A percentile compares a stretch with the other conserved stretches of the same genome.
These are phyloP conservation scores for Alternaria atra DNA, from an alignment of 2,329 filamentous ascomycete species.

Conservation along the genomic window DNA sequence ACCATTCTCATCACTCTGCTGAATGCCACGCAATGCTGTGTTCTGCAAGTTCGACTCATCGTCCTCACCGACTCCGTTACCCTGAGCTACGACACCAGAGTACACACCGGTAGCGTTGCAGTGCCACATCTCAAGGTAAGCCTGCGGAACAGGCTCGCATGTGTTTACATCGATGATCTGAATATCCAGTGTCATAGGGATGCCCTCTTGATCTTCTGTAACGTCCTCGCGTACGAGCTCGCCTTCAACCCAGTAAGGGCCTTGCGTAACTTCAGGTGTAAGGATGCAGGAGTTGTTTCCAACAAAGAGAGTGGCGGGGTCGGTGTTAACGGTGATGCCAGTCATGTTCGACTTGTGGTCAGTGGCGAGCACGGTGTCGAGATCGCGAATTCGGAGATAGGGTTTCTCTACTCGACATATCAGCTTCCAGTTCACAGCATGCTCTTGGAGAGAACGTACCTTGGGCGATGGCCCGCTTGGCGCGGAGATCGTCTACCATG, in stretches of 20 bases:
- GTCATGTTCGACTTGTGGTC: slow-evolving; percentile 43
- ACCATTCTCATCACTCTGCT: slow-evolving; percentile 58
- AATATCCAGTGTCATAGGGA: slow-evolving; percentile 61
- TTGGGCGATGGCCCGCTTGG: slow-evolving; percentile 46
- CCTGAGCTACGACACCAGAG: slow-evolving; percentile 49
- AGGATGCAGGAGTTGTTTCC: slow-evolving; percentile 48
- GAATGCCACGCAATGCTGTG: slow-evolving; percentile 59
- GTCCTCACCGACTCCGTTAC: slow-evolving; percentile 53
- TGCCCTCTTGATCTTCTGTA: slow-evolving; percentile 58
- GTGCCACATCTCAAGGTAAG: slow-evolving; percentile 65
- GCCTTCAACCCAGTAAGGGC: slow-evolving; percentile 57
- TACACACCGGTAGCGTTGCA: slow-evolving; percentile 50
- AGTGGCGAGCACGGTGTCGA: slow-evolving; percentile 39
- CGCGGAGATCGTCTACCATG: slow-evolving; percentile 51
- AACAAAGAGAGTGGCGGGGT: slow-evolving; percentile 40
- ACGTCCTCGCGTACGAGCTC: slow-evolving; percentile 62
- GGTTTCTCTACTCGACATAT: slow-evolving; percentile 30
- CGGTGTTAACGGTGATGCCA: slow-evolving; percentile 38
- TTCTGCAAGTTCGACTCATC: slow-evolving; percentile 45
- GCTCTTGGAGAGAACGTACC: slow-evolving; percentile 12
- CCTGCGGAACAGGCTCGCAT: slow-evolving; percentile 60
- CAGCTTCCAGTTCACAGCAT: slow-evolving; percentile 6
- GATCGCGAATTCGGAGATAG: slow-evolving; percentile 39
- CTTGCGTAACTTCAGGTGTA: slow-evolving; percentile 45
- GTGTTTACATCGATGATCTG: slow-evolving; percentile 65